Base-by-base conservation (phyloP, 1,139 yeast species). In the Pichia sp. region DNA sequence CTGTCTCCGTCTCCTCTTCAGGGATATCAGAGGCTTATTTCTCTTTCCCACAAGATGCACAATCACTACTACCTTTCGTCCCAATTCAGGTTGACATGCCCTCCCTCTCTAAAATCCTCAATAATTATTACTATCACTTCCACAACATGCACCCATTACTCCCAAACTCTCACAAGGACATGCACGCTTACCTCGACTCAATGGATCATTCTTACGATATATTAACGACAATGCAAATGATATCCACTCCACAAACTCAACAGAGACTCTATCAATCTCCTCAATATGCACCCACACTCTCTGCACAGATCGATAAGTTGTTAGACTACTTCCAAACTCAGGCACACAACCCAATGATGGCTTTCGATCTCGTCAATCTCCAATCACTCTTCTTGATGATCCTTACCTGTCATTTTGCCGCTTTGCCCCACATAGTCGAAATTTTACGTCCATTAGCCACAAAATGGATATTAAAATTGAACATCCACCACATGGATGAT, bases 91-190 rank as follows among this genome's bases (percentile, higher is more conserved):
- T n/a, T n/a, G n/a, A n/a, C n/a, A n/a, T n/a, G n/a, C n/a, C n/a
- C n/a, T n/a, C n/a, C n/a, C n/a, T n/a, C n/a, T 25, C 27, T 14
- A 25, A 18, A 25, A 25, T 25, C 3, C 6, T 25, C 16, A 25
- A 25, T 25, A 25, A 25, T 14, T 25, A 25, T 25, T 25, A 25
- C 16, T 25, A 25, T 25, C 27, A 25, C 16, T 25, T 25, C 27
- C 27, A 25, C 16, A 25, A 25, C 16, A 11, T 18, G 14, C 27
- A 25, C 11, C 27, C 27, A 2, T 14, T 25, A 6, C 16, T 25
- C 14, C 27, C 27, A 9, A 3, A 25, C 16, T 4, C 14, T 25
- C 7, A 14, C 8, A 25, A 2, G 14, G 18, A 15, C 2, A 10
- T 25, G 16, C 8, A 16, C 7, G 14, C 27, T 14, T 25, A 25